A percentile compares a stretch with the other conserved stretches of the same genome.
phyloP scores from a whole-genome alignment of 306 rosid genomes.

The Cucurbita ficifolia region DNA sequence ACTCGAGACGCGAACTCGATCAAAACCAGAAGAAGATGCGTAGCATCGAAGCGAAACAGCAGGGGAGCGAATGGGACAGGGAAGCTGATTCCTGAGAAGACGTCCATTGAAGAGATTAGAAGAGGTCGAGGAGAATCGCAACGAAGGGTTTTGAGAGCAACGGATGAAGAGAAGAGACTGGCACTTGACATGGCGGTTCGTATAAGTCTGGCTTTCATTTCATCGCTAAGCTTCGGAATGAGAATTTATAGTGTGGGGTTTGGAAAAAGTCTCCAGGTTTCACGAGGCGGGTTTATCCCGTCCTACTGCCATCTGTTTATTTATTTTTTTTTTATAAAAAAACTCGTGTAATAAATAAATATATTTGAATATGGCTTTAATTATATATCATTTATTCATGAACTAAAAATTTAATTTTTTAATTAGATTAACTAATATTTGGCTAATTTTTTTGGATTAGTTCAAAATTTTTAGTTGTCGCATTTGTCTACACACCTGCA shows the following conservation, averaged over 20 bases:
- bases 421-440: too few species aligned
- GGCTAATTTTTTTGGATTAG: too few species aligned
- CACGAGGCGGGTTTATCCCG: neutral
- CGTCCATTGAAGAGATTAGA: constrained; percentile 20
- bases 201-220: constrained; percentile 19
- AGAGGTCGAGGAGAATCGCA: constrained; percentile 12
- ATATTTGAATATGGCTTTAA: too few species aligned
- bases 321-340: too few species aligned
- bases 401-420: too few species aligned
- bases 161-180: constrained; percentile 19
- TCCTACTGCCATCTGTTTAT: neutral
- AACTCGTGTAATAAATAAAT: too few species aligned
- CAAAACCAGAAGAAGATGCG: constrained; percentile 31
- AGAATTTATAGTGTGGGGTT: neutral
- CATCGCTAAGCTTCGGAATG: constrained; percentile 13
- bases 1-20: constrained; percentile 46
- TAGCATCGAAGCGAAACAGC: constrained; percentile 48
- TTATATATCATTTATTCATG: too few species aligned
- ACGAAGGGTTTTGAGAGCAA: constrained; percentile 32
- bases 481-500: too few species aligned
- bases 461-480: too few species aligned
- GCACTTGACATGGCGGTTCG: constrained; percentile 26
- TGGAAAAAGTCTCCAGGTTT: neutral
- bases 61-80: constrained; percentile 24
- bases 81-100: constrained; percentile 15